phyloP scores from a whole-genome alignment of 768 basidiomycete genomes.

The Tephrocybe sp. region DNA sequence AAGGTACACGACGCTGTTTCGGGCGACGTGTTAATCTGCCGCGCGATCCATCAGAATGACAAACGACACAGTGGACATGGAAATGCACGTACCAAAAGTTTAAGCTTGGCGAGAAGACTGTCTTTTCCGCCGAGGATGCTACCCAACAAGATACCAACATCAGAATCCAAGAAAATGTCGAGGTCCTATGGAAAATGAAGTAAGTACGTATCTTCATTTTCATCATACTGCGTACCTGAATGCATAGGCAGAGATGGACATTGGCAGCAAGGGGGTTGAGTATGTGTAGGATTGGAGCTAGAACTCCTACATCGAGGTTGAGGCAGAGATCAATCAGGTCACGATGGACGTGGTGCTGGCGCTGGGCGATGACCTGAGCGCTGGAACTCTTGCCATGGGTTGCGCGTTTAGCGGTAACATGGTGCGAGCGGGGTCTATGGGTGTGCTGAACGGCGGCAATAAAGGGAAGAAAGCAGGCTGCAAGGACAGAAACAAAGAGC shows the following conservation, averaged over 20 bases:
- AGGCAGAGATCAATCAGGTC: constrained; percentile 19
- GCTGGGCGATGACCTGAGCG: constrained; percentile 13
- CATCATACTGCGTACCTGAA: constrained; percentile 9
- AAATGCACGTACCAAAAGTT: constrained; percentile 12
- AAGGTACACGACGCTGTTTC: constrained; percentile 12
- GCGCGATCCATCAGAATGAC: not conserved
- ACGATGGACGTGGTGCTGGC: constrained; percentile 16
- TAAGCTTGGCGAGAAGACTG: constrained; percentile 13
- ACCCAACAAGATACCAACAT: constrained; percentile 13
- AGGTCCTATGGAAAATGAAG: constrained; percentile 11
- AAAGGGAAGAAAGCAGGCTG: constrained; percentile 13
- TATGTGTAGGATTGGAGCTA: constrained; percentile 13
- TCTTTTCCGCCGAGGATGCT: constrained; percentile 17
- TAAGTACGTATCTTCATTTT: not conserved
- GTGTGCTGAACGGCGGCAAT: constrained; percentile 8
- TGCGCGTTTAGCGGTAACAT: constrained; percentile 8
- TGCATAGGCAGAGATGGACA: constrained; percentile 18
- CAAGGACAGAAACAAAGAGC: constrained; percentile 17
- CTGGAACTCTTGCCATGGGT: constrained; percentile 5
- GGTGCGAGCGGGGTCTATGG: constrained; percentile 8
- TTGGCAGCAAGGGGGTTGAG: constrained; percentile 15
- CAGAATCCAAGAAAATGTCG: constrained; percentile 17
- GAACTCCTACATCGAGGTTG: constrained; percentile 14
- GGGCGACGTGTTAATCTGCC: constrained; percentile 17
- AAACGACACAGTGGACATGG: not conserved